Percentiles rank a stretch among this genome's conserved stretches.
These are phyloP conservation scores for Tolypocladium tundrense DNA, from an alignment of 2,329 filamentous ascomycete genomes.

Conservation along the genomic window DNA sequence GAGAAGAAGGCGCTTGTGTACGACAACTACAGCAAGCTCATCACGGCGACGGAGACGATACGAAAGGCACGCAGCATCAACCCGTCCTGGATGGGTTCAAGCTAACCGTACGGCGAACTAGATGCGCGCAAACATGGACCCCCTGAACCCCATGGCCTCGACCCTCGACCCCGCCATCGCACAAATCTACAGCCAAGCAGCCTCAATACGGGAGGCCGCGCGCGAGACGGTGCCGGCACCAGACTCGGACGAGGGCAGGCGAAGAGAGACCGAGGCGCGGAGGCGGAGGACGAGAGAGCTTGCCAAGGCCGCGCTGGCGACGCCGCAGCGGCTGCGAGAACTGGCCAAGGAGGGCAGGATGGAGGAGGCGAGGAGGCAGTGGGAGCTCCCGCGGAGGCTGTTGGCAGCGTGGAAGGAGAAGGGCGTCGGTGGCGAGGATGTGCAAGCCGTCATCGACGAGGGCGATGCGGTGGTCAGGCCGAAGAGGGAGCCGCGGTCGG, in stretches of 20 bases:
- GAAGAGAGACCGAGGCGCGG: constrained; percentile 20
- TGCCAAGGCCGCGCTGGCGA: constrained; percentile 51
- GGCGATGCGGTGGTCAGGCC: constrained; percentile 38
- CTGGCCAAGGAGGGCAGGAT: constrained; percentile 49
- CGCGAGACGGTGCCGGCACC: constrained; percentile 37
- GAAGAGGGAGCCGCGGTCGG: constrained; percentile 6
- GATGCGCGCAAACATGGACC: constrained; percentile 77
- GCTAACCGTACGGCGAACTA: constrained; percentile 13
- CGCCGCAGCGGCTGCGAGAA: constrained; percentile 46
- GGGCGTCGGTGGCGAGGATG: constrained; percentile 44
- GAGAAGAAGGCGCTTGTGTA: constrained; percentile 97
- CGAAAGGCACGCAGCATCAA: constrained; percentile 43
- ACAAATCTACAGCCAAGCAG: constrained; percentile 58
- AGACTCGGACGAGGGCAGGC: constrained; percentile 25
- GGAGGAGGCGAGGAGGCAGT: constrained; percentile 49
- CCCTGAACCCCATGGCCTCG: constrained; percentile 61
- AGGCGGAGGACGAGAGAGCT: constrained; percentile 39
- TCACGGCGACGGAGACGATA: constrained; percentile 94
- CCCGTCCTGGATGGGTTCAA: too few species aligned
- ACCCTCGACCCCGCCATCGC: constrained; percentile 64
- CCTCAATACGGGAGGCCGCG: constrained; percentile 41
- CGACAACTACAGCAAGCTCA: constrained; percentile 96
- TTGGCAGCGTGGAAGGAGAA: constrained; percentile 43
- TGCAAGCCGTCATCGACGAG: constrained; percentile 41
- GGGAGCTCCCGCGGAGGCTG: constrained; percentile 42